phyloP scores from a whole-genome alignment of 2,329 filamentous ascomycete species.

The Metarhizium guizhouense region DNA sequence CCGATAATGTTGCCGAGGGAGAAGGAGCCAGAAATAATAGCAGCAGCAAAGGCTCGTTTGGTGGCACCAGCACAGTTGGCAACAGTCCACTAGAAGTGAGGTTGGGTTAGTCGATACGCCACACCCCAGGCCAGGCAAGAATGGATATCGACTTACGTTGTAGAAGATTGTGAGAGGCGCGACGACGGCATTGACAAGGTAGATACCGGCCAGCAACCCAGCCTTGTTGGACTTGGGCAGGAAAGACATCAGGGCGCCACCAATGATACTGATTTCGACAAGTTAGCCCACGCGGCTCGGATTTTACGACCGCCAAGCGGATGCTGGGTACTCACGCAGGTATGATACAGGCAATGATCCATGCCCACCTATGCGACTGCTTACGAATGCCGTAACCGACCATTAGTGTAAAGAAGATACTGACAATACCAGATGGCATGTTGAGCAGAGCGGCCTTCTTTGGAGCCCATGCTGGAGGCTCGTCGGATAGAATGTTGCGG shows the following conservation, averaged over 20 bases:
- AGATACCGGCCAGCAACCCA: constrained; percentile 39
- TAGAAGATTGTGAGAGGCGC: constrained; percentile 37
- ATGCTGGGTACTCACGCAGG: constrained; percentile 27
- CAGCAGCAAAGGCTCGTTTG: constrained; percentile 41
- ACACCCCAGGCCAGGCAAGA: background rate
- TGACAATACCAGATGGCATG: constrained; percentile 43
- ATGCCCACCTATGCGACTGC: constrained; percentile 40
- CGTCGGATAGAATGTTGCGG: constrained; percentile 33
- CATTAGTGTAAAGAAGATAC: constrained; percentile 41
- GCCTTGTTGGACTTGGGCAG: constrained; percentile 33
- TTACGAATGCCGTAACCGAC: constrained; percentile 38
- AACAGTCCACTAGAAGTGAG: constrained; percentile 30
- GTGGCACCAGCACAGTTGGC: constrained; percentile 44
- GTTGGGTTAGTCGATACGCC: background rate
- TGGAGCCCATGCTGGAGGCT: constrained; percentile 12
- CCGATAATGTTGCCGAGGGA: constrained; percentile 48
- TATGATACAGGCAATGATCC: constrained; percentile 38
- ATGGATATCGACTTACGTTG: constrained; percentile 21
- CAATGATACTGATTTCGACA: constrained; percentile 27
- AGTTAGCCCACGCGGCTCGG: background rate
- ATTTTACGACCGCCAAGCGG: too few species aligned
- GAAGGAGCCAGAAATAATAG: constrained; percentile 40
- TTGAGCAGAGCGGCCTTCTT: constrained; percentile 42
- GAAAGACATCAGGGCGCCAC: constrained; percentile 45
- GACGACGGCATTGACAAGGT: constrained; percentile 41